phyloP scores from a whole-genome alignment of 371 early-diverging fungal genomes.

The Mortierella sp. region DNA sequence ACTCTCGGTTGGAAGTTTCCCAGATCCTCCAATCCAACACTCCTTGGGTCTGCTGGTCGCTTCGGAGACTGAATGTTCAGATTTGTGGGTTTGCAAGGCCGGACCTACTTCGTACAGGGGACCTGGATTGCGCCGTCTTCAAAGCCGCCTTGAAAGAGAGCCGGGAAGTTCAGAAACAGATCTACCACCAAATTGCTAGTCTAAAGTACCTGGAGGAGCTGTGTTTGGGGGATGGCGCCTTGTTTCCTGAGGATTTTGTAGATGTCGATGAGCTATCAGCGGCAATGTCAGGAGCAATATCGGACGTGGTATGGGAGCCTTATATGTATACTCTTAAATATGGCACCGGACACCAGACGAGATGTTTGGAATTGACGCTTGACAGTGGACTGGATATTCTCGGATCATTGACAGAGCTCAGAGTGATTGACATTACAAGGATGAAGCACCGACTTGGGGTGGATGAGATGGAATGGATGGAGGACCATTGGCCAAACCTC shows the following conservation, averaged over 20 bases:
- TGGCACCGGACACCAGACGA: not conserved
- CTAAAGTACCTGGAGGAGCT: not conserved
- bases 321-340: not conserved
- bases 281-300: not conserved
- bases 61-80: not conserved
- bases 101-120: not conserved
- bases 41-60: not conserved
- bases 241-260: not conserved
- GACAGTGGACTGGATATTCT: conserved; percentile 18
- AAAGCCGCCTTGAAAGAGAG: not conserved
- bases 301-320: not conserved
- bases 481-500: conserved; percentile 14
- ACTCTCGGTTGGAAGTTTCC: not conserved
- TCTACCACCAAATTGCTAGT: not conserved
- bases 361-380: not conserved
- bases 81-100: not conserved
- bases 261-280: not conserved
- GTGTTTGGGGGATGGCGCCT: not conserved
- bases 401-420: conserved; percentile 5
- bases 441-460: not conserved
- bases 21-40: not conserved
- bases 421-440: conserved; percentile 13
- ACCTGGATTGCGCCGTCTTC: not conserved
- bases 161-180: not conserved
- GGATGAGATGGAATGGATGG: conserved; percentile 19